These are phyloP conservation scores for Chlorella sp. DNA, from an alignment of 139 green algal genomes.

Conservation along the genomic window DNA sequence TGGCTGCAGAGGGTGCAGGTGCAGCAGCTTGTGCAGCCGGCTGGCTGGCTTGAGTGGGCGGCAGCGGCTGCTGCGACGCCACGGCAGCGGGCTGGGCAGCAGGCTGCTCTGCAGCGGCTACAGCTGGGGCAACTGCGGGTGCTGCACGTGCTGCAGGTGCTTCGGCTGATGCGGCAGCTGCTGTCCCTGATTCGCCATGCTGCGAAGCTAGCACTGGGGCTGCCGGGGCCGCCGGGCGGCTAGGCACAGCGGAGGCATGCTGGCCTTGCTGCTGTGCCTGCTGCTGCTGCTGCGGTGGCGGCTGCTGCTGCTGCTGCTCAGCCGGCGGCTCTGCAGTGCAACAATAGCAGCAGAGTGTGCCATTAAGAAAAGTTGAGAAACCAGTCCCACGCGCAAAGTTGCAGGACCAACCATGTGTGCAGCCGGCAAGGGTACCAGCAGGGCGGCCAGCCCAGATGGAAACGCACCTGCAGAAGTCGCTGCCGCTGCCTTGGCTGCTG, in stretches of 20 bases:
- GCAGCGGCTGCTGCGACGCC: too few species aligned
- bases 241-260: background rate
- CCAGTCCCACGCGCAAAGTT: too few species aligned
- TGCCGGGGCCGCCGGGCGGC: background rate
- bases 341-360: background rate
- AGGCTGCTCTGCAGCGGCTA: background rate
- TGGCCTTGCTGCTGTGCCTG: background rate
- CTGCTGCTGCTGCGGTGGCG: background rate
- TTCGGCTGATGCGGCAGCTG: background rate
- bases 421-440: too few species aligned
- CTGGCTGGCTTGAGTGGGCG: background rate
- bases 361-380: too few species aligned
- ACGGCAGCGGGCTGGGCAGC: too few species aligned
- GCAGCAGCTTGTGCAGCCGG: background rate
- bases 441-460: too few species aligned
- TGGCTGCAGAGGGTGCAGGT: background rate
- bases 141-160: background rate
- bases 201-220: background rate
- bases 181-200: background rate
- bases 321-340: slow-evolving; percentile 3
- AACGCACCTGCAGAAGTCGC: too few species aligned
- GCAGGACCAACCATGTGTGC: too few species aligned
- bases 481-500: background rate
- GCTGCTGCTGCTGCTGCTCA: background rate
- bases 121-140: background rate